A percentile compares a stretch with the other conserved stretches of the same genome.
Conservation (phyloP, 139 green algal genomes). For the Chlamydomonas eustigma region DNA sequence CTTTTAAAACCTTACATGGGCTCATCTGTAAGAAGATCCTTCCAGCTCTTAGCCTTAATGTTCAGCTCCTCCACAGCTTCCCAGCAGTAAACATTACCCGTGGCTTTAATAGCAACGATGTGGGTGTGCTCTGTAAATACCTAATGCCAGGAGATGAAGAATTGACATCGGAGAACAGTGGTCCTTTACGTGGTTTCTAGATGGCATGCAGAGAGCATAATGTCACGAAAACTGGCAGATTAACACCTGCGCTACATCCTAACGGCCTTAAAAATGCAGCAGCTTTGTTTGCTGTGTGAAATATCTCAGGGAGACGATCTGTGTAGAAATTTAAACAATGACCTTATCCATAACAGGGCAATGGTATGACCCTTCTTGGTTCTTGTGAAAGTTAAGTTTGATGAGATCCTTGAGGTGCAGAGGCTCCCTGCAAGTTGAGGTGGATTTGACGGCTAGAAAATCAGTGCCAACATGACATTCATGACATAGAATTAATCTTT, state of each 20-base stretch:
- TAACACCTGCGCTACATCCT: too few relatives aligned
- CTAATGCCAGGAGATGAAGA: constrained; percentile 9
- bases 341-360: constrained; percentile 91
- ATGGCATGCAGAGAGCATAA: not conserved
- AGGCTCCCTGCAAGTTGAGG: not conserved
- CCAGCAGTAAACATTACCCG: constrained; percentile 76
- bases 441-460: too few relatives aligned
- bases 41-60: constrained; percentile 90
- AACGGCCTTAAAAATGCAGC: too few relatives aligned
- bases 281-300: too few relatives aligned
- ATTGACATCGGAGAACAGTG: not conserved
- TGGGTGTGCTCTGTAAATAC: constrained; percentile 95
- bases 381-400: constrained; percentile 91
- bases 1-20: too few relatives aligned
- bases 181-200: not conserved
- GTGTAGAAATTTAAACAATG: too few relatives aligned
- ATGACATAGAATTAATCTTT: too few relatives aligned
- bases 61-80: constrained; percentile 91
- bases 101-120: constrained; percentile 87
- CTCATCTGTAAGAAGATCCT: constrained; percentile 84
- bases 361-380: constrained; percentile 73
- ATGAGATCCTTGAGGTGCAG: constrained; percentile 78
- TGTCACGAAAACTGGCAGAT: too few relatives aligned
- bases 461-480: too few relatives aligned
- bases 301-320: too few relatives aligned